Percentiles rank a stretch among this genome's conserved stretches.
Evolutionary conservation across 192 early-diverging fungal genomes (phyloP).

Genomic region (Coemansia sp.): DNA sequence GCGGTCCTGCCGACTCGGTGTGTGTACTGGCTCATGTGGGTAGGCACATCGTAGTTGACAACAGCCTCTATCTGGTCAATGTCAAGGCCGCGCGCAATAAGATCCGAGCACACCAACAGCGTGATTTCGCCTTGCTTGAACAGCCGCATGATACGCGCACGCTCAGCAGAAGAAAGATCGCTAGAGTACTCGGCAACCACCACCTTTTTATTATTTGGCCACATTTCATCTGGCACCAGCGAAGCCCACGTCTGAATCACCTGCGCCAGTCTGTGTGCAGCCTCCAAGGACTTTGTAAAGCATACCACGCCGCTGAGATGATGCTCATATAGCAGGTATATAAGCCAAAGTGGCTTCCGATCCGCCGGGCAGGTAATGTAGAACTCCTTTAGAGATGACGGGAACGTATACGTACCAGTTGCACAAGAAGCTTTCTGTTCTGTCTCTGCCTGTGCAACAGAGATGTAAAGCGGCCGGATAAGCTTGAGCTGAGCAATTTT

Average conservation of each 20-base stretch:
- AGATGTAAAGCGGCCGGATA: slow-evolving; percentile 79
- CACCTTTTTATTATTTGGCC: slow-evolving; percentile 18
- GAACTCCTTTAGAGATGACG: slow-evolving; percentile 67
- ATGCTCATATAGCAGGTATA: slow-evolving; percentile 74
- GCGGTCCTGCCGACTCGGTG: slow-evolving; percentile 92
- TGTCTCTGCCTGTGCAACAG: slow-evolving; percentile 39
- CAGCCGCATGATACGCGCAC: slow-evolving; percentile 60
- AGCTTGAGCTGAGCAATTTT: slow-evolving; percentile 86
- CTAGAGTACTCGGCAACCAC: slow-evolving; percentile 73
- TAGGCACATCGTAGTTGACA: slow-evolving; percentile 85
- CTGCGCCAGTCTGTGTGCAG: slow-evolving; percentile 78
- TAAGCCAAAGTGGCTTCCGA: slow-evolving; percentile 81
- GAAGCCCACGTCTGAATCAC: slow-evolving; percentile 65
- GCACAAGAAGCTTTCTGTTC: slow-evolving; percentile 19
- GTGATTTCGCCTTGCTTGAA: slow-evolving; percentile 70
- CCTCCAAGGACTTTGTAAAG: slow-evolving; percentile 90
- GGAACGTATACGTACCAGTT: slow-evolving; percentile 41
- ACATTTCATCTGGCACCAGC: slow-evolving; percentile 18
- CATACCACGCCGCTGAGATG: slow-evolving; percentile 66
- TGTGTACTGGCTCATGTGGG: slow-evolving; percentile 82
- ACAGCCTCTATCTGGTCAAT: slow-evolving; percentile 75
- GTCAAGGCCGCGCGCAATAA: slow-evolving; percentile 89
- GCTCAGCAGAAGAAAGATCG: slow-evolving; percentile 64
- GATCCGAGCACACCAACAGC: slow-evolving; percentile 80
- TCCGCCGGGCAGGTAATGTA: slow-evolving; percentile 65